These are phyloP conservation scores for Scheffersomyces titani DNA, from an alignment of 1,139 yeast species.

Conservation along the genomic window DNA sequence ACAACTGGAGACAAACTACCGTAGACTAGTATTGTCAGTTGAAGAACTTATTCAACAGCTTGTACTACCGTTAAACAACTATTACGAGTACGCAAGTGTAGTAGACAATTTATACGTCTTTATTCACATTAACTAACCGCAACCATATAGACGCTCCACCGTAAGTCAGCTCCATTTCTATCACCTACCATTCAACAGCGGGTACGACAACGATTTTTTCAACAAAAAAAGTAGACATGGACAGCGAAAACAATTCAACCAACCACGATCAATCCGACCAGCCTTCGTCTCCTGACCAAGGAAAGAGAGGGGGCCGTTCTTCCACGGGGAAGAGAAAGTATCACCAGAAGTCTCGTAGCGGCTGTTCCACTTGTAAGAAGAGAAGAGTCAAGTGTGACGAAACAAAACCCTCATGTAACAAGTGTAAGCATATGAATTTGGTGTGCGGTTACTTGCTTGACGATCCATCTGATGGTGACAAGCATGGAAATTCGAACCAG, in stretches of 20 bases:
- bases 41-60: not conserved
- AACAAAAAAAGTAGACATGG: constrained; percentile 4
- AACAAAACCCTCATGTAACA: constrained; percentile 72
- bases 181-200: not conserved
- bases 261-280: not conserved
- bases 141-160: not conserved
- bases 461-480: constrained; percentile 19
- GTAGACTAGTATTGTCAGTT: not conserved
- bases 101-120: not conserved
- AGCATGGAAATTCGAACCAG: not conserved
- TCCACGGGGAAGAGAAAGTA: constrained; percentile 60
- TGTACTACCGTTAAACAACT: not conserved
- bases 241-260: constrained; percentile 1
- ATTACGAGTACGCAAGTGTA: not conserved
- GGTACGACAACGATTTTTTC: constrained; percentile 2
- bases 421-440: constrained; percentile 75
- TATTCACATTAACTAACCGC: not conserved
- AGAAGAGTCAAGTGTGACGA: constrained; percentile 95
- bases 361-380: constrained; percentile 86
- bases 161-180: not conserved
- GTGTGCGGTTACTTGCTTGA: constrained; percentile 59
- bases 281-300: not conserved
- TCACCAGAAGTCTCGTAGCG: constrained; percentile 84
- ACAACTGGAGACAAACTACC: too few species aligned
- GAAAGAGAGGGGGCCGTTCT: constrained; percentile 13